Conservation (phyloP, 2,329 filamentous ascomycete species). For the Colletotrichum scovillei region DNA sequence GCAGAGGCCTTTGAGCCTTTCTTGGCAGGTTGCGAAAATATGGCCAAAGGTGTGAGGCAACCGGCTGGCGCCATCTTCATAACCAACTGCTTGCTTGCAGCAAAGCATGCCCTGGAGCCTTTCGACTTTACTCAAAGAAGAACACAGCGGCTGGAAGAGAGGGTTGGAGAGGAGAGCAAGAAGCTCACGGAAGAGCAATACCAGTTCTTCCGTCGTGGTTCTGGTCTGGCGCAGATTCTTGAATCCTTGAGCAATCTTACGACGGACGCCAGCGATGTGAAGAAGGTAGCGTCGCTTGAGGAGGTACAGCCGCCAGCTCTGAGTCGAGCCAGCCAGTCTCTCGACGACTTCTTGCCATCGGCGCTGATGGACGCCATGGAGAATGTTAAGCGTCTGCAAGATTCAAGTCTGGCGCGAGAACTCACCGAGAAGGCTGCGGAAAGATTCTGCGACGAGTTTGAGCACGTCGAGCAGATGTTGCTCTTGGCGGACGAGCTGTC, state of each 20-base stretch:
- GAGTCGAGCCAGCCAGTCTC: slow-evolving; percentile 74
- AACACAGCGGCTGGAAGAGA: slow-evolving; percentile 65
- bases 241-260: slow-evolving; percentile 59
- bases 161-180: slow-evolving; percentile 65
- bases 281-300: slow-evolving; percentile 56
- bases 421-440: slow-evolving; percentile 87
- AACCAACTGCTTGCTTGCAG: slow-evolving; percentile 76
- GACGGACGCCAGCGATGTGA: slow-evolving; percentile 53
- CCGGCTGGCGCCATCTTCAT: slow-evolving; percentile 76
- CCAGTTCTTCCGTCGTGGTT: slow-evolving; percentile 77
- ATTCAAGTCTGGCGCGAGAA: slow-evolving; percentile 76
- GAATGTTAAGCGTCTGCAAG: slow-evolving; percentile 79
- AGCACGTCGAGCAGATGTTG: slow-evolving; percentile 64
- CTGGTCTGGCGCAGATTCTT: slow-evolving; percentile 76
- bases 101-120: slow-evolving; percentile 63
- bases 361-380: slow-evolving; percentile 93
- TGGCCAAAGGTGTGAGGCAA: slow-evolving; percentile 69
- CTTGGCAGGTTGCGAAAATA: slow-evolving; percentile 77
- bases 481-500: slow-evolving; percentile 52
- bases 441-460: slow-evolving; percentile 88
- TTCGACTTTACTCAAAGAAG: slow-evolving; percentile 74
- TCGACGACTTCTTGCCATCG: slow-evolving; percentile 93
- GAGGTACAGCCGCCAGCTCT: slow-evolving; percentile 69
- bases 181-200: slow-evolving; percentile 76
- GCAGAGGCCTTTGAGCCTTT: slow-evolving; percentile 88